phyloP scores from a whole-genome alignment of 2,329 filamentous ascomycete genomes.

The Alternaria sp. region DNA sequence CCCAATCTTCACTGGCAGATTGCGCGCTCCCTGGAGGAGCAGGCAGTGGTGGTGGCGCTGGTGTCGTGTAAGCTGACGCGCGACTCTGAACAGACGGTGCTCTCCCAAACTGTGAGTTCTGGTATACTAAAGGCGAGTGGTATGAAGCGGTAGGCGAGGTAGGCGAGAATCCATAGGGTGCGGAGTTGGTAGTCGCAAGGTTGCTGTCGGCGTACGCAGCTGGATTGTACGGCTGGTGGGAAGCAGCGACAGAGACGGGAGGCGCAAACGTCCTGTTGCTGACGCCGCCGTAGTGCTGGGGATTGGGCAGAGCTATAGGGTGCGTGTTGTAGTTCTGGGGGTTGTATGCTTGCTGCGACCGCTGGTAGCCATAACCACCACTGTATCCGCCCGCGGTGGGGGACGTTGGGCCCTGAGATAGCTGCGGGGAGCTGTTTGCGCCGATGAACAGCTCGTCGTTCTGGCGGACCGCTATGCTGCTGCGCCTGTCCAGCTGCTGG shows the following conservation, averaged over 20 bases:
- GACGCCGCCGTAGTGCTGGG: slow-evolving; percentile 65
- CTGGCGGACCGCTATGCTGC: slow-evolving; percentile 50
- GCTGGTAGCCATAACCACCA: slow-evolving; percentile 56
- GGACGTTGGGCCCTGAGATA: slow-evolving; percentile 40
- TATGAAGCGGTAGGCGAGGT: slow-evolving; percentile 45
- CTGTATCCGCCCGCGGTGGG: slow-evolving; percentile 38
- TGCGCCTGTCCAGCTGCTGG: slow-evolving; percentile 46
- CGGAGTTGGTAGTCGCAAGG: slow-evolving; percentile 42
- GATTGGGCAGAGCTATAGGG: slow-evolving; percentile 62
- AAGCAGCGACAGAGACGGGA: slow-evolving; percentile 25
- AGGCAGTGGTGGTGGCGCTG: slow-evolving; percentile 50
- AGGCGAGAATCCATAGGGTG: slow-evolving; percentile 50
- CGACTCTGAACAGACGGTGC: slow-evolving; percentile 43
- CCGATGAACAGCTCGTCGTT: slow-evolving; percentile 71
- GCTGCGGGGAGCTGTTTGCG: slow-evolving; percentile 41
- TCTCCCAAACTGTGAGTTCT: slow-evolving; percentile 46
- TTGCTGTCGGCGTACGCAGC: slow-evolving; percentile 54
- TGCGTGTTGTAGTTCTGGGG: slow-evolving; percentile 66
- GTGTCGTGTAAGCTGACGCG: slow-evolving; percentile 47
- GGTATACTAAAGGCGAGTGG: slow-evolving; percentile 42
- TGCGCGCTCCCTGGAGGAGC: slow-evolving; percentile 46
- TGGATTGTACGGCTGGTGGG: slow-evolving; percentile 56
- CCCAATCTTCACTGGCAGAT: slow-evolving; percentile 48
- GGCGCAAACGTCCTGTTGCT: slow-evolving; percentile 49
- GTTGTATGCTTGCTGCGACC: slow-evolving; percentile 62